Evolutionary conservation across 75 land plant genomes (phyloP).

Genomic region (Pinus albicaulis): DNA sequence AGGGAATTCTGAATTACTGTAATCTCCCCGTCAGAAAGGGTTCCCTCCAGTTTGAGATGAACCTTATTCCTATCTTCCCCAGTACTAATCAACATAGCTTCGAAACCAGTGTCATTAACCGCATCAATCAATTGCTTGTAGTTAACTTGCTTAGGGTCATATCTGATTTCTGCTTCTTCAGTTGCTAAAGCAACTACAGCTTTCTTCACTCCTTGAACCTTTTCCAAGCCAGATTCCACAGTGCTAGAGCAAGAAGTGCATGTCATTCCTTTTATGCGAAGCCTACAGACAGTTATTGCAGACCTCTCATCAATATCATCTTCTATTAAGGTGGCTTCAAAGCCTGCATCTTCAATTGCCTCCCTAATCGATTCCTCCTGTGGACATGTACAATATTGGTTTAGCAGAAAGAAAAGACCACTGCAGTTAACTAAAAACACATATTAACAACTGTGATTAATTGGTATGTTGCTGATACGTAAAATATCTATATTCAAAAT

Average conservation of each 20-base stretch:
- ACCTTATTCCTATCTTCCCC: slow-evolving; percentile 60
- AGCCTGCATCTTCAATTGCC: slow-evolving; percentile 76
- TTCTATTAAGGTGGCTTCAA: slow-evolving; percentile 43
- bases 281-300: slow-evolving; percentile 36
- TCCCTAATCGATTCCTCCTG: slow-evolving; percentile 66
- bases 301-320: slow-evolving; percentile 24
- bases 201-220: slow-evolving; percentile 40
- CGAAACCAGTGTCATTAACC: slow-evolving; percentile 70
- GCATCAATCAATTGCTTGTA: slow-evolving; percentile 32
- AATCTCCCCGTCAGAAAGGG: slow-evolving; percentile 21
- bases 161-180: slow-evolving; percentile 73
- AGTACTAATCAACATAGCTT: slow-evolving; percentile 53
- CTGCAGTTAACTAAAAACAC: no score
- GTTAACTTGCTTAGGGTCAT: slow-evolving; percentile 52
- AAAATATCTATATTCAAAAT: no score
- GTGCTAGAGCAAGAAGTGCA: slow-evolving; percentile 77
- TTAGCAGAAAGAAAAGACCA: no score
- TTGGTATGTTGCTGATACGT: no score
- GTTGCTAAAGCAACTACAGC: slow-evolving; percentile 73
- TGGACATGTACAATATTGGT: not conserved
- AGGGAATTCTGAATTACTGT: slow-evolving; percentile 48
- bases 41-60: slow-evolving; percentile 52
- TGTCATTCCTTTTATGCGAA: slow-evolving; percentile 71
- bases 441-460: no score
- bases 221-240: slow-evolving; percentile 56